phyloP scores from a whole-genome alignment of 2,329 filamentous ascomycete genomes.

The Dothideomycetidae sp. region DNA sequence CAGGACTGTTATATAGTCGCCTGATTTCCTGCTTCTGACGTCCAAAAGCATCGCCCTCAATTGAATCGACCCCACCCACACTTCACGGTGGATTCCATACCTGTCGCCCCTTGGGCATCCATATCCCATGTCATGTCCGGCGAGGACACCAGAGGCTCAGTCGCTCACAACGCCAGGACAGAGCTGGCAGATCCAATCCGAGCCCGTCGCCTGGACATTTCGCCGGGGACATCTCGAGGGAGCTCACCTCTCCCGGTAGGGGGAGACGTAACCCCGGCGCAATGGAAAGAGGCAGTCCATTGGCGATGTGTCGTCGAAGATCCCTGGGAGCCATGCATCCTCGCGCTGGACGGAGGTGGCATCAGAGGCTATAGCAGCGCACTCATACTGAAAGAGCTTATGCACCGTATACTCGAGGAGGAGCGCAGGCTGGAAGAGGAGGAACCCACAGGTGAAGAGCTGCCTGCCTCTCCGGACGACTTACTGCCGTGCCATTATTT shows the following conservation, averaged over 20 bases:
- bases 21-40: too few species aligned
- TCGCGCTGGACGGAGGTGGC: constrained; percentile 36
- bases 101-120: constrained; percentile 21
- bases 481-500: constrained; percentile 39
- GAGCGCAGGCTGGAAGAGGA: constrained; percentile 29
- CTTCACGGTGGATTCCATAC: constrained; percentile 22
- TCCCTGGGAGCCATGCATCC: constrained; percentile 35
- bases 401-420: constrained; percentile 34
- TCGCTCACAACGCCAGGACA: too few species aligned
- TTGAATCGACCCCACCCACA: constrained; percentile 1
- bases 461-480: constrained; percentile 24
- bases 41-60: too few species aligned
- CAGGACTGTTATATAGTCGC: too few species aligned
- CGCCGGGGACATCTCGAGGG: background rate
- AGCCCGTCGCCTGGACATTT: background rate
- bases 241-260: constrained; percentile 12
- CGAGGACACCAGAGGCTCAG: too few species aligned
- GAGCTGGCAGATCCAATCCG: too few species aligned
- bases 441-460: constrained; percentile 21
- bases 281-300: constrained; percentile 26
- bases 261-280: constrained; percentile 24
- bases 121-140: constrained; percentile 9
- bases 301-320: constrained; percentile 31
- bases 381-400: constrained; percentile 34
- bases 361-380: constrained; percentile 38